Conservation (phyloP, 2,329 filamentous ascomycete species). For the Paecilomyces fulvus region DNA sequence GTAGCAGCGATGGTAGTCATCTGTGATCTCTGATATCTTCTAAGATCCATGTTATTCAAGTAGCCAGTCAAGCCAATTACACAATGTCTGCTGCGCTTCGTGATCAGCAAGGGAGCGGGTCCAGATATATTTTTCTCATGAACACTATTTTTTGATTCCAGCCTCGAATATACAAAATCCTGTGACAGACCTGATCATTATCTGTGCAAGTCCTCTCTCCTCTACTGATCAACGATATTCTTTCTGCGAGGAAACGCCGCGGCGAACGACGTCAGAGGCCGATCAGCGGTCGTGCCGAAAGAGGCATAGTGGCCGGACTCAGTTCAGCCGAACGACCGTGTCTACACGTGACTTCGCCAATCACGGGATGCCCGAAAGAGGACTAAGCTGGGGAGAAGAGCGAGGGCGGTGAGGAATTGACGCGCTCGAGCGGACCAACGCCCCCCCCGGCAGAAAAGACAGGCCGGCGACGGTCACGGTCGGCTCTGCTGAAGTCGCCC, state of each 20-base stretch:
- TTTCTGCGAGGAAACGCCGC: background rate
- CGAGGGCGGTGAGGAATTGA: background rate
- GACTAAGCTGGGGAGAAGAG: background rate
- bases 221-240: conserved; percentile 6
- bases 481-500: background rate
- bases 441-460: background rate
- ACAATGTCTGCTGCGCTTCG: background rate
- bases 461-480: background rate
- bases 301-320: background rate
- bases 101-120: background rate
- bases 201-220: conserved; percentile 1
- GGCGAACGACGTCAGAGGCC: background rate
- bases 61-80: too few relatives aligned
- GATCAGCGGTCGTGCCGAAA: background rate
- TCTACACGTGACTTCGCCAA: background rate
- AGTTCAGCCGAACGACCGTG: background rate
- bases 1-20: too few relatives aligned
- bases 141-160: background rate
- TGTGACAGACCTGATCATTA: background rate
- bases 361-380: conserved; percentile 1
- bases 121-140: background rate
- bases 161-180: background rate
- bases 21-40: too few relatives aligned
- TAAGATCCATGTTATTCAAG: too few relatives aligned
- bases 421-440: background rate